phyloP scores from a whole-genome alignment of 495 filamentous ascomycete genomes.

The Daldinia grandis region DNA sequence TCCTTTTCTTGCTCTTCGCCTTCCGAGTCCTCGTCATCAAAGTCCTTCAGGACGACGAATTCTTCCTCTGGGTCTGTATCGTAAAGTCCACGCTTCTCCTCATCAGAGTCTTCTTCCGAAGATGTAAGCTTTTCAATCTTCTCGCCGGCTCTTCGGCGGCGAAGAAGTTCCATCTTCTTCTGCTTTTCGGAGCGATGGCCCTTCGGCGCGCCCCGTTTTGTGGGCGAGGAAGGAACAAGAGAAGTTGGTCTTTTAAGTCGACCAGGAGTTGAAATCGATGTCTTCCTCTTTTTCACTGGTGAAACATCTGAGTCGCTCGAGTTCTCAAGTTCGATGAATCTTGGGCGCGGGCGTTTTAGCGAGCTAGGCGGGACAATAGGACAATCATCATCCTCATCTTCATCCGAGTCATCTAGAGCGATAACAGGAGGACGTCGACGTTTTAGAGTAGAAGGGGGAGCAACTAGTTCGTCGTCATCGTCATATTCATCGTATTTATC shows the following conservation, averaged over 20 bases:
- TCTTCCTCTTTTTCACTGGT: constrained; percentile 38
- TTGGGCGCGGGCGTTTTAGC: constrained; percentile 5
- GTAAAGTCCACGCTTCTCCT: constrained; percentile 50
- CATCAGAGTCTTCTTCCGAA: constrained; percentile 46
- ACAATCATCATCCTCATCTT: constrained; percentile 43
- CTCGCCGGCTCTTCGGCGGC: constrained; percentile 66
- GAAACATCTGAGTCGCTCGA: constrained; percentile 33
- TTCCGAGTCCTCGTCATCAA: constrained; percentile 58
- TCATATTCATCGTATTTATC: constrained; percentile 27
- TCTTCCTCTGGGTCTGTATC: constrained; percentile 53
- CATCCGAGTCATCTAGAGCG: constrained; percentile 1
- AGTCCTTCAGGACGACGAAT: constrained; percentile 50
- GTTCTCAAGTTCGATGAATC: constrained; percentile 31
- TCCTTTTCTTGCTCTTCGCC: constrained; percentile 35
- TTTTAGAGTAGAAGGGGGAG: constrained; percentile 21
- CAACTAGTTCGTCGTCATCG: constrained; percentile 12
- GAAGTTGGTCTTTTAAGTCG: constrained; percentile 25
- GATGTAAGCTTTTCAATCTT: constrained; percentile 54
- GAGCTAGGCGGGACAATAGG: constrained; percentile 34
- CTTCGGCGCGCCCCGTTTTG: constrained; percentile 29
- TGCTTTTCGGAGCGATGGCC: constrained; percentile 41
- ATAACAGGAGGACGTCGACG: constrained; percentile 23
- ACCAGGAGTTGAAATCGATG: constrained; percentile 30
- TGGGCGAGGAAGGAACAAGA: constrained; percentile 25
- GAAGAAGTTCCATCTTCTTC: constrained; percentile 62